phyloP scores from a whole-genome alignment of 139 green algal species.

The Coelastrella sp. region DNA sequence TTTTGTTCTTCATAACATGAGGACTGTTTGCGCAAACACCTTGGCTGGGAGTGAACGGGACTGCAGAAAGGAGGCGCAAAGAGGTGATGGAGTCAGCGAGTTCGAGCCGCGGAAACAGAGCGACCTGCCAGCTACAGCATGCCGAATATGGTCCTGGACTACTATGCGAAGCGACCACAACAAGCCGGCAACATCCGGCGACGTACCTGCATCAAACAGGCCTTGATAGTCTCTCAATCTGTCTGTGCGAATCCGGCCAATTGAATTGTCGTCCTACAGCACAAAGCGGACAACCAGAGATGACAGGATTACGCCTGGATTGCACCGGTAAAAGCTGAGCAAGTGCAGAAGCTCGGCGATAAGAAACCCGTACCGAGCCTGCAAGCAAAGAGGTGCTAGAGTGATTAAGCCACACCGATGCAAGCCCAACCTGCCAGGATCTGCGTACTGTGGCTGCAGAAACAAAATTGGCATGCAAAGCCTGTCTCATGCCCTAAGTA shows the following conservation, averaged over 20 bases:
- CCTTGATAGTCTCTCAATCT: not conserved
- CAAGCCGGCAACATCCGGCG: not conserved
- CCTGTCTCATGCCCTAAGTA: not conserved
- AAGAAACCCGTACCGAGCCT: not conserved
- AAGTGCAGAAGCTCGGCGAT: not conserved
- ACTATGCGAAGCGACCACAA: too few relatives aligned
- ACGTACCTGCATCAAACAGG: slow-evolving; percentile 19
- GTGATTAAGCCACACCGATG: not conserved
- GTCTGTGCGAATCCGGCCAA: not conserved
- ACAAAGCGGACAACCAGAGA: not conserved
- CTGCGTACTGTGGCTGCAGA: not conserved
- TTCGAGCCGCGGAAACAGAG: not conserved
- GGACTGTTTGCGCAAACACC: slow-evolving; percentile 13
- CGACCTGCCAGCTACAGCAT: not conserved
- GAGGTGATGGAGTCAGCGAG: slow-evolving; percentile 25
- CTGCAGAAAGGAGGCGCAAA: slow-evolving; percentile 30
- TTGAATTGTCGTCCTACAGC: not conserved
- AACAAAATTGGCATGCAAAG: not conserved
- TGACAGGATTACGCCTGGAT: too few relatives aligned
- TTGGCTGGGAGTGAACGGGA: slow-evolving; percentile 47
- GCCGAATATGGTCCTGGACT: too few relatives aligned
- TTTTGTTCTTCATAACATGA: slow-evolving; percentile 29
- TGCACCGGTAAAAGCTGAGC: too few relatives aligned
- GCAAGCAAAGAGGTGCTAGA: not conserved
- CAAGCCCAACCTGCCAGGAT: not conserved